Evolutionary conservation across 176 grass and related monocot genomes (phyloP).

Genomic region (Musa troglodytarum): DNA sequence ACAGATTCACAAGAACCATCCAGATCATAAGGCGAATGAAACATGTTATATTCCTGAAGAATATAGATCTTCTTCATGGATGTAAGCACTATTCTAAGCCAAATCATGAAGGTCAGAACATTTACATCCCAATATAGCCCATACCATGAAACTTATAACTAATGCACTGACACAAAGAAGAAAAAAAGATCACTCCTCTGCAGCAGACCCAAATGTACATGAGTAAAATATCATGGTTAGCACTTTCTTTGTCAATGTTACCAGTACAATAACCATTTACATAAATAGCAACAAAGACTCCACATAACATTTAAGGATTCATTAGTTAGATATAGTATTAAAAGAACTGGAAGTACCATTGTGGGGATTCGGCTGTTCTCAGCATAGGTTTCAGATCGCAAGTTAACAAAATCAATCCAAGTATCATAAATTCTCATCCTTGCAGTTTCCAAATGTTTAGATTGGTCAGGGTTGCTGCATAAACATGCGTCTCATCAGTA

Average conservation of each 20-base stretch:
- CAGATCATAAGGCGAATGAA: background rate
- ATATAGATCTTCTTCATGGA: background rate
- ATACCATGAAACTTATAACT: background rate
- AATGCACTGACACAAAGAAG: background rate
- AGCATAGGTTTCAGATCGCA: slow-evolving; percentile 87
- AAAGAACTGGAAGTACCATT: slow-evolving; percentile 43
- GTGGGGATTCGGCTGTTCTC: slow-evolving; percentile 92
- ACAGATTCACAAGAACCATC: background rate
- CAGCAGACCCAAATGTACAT: background rate
- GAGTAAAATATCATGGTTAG: background rate
- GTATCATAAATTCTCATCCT: slow-evolving; percentile 65
- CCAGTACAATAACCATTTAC: background rate
- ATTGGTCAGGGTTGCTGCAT: slow-evolving; percentile 96
- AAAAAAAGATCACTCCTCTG: background rate
- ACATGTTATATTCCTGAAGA: background rate
- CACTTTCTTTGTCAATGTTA: background rate
- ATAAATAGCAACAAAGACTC: too few species aligned
- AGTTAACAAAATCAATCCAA: slow-evolving; percentile 98
- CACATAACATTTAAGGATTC: background rate
- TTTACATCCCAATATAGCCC: background rate
- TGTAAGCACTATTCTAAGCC: background rate
- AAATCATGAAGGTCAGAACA: background rate
- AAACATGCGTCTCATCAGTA: slow-evolving; percentile 14
- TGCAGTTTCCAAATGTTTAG: slow-evolving; percentile 96
- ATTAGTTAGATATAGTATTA: background rate